Evolutionary conservation across 345 rosid genomes (phyloP).

Genomic region (Camelina neglecta): DNA sequence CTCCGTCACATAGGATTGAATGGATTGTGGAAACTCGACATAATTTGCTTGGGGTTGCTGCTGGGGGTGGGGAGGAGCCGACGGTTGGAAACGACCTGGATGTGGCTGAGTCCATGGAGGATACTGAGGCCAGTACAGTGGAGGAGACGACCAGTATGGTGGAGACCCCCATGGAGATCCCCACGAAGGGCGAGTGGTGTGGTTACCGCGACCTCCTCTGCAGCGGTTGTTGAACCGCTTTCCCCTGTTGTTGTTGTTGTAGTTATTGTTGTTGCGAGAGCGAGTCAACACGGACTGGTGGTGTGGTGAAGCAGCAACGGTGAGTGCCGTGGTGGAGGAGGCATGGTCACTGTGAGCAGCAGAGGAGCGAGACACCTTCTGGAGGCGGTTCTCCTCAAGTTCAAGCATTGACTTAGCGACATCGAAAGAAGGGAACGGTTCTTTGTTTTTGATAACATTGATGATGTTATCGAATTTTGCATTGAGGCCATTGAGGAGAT

Average conservation of each 20-base stretch:
- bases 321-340: too few species aligned
- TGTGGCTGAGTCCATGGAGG: neutral
- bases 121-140: neutral
- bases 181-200: neutral
- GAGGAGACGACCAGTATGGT: neutral
- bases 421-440: too few species aligned
- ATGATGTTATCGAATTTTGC: too few species aligned
- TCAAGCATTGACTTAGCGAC: too few species aligned
- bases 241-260: neutral
- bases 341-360: too few species aligned
- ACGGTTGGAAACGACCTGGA: neutral
- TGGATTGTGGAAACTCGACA: neutral
- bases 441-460: too few species aligned
- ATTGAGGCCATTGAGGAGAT: too few species aligned
- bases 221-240: neutral
- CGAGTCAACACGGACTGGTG: too few species aligned
- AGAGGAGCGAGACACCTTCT: too few species aligned
- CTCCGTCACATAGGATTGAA: neutral
- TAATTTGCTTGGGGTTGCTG: neutral
- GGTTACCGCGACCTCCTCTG: neutral
- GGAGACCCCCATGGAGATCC: neutral
- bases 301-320: too few species aligned
- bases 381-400: too few species aligned
- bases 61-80: neutral
- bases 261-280: too few species aligned